phyloP scores from a whole-genome alignment of 2,329 filamentous ascomycete genomes.

The Pseudodiploospora longispora region DNA sequence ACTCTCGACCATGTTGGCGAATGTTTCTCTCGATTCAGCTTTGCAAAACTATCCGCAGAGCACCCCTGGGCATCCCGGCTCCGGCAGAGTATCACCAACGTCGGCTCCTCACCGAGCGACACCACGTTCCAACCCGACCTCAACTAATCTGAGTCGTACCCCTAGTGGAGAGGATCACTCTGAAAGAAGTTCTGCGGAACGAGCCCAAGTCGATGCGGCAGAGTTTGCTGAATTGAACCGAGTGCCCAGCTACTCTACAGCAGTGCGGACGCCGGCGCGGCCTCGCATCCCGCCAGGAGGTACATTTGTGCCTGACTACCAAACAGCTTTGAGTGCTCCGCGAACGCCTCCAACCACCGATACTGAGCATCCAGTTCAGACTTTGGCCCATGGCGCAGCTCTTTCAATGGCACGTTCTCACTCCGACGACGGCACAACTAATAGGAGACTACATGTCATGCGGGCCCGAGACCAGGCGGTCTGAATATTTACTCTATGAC shows the following conservation, averaged over 20 bases:
- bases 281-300: slow-evolving; percentile 41
- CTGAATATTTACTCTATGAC: slow-evolving; percentile 2
- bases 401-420: slow-evolving; percentile 2
- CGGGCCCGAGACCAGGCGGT: slow-evolving; percentile 27
- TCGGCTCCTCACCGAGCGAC: slow-evolving; percentile 27
- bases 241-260: slow-evolving; percentile 71
- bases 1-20: slow-evolving; percentile 61
- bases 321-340: slow-evolving; percentile 49
- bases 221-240: slow-evolving; percentile 60
- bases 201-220: slow-evolving; percentile 47
- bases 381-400: neutral
- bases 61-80: slow-evolving; percentile 30
- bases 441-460: slow-evolving; percentile 26
- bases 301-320: slow-evolving; percentile 56
- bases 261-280: slow-evolving; percentile 56
- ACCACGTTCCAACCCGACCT: slow-evolving; percentile 34
- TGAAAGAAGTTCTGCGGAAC: slow-evolving; percentile 47
- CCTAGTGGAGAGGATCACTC: slow-evolving; percentile 45
- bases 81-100: slow-evolving; percentile 36
- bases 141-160: slow-evolving; percentile 42
- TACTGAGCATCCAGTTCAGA: slow-evolving; percentile 14
- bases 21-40: slow-evolving; percentile 48
- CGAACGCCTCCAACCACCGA: slow-evolving; percentile 35
- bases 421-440: slow-evolving; percentile 5
- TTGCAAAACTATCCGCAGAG: slow-evolving; percentile 39